Evolutionary conservation across 164 flowering plant species (phyloP).

Genomic region (Vitis vinifera): DNA sequence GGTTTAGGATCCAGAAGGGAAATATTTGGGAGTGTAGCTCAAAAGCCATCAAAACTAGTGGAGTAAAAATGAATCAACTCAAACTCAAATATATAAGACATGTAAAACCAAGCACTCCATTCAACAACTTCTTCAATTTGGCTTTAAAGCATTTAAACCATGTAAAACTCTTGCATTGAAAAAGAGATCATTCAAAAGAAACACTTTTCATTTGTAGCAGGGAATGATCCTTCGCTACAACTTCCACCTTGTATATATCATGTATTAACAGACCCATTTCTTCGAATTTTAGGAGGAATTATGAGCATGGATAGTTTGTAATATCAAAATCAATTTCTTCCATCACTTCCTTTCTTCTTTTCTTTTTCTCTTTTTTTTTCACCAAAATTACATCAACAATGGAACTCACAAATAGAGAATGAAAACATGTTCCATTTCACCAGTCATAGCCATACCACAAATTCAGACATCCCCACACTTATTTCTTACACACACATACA

Average conservation of each 20-base stretch:
- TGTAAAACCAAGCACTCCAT: slow-evolving; percentile 7
- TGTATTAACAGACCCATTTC: not conserved
- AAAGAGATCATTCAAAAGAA: not conserved
- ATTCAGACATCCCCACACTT: too few relatives aligned
- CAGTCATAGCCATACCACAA: too few relatives aligned
- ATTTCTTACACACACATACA: too few relatives aligned
- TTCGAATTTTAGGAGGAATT: not conserved
- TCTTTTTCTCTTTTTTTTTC: too few relatives aligned
- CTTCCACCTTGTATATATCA: not conserved
- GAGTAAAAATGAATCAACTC: slow-evolving; percentile 1
- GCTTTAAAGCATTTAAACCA: slow-evolving; percentile 2
- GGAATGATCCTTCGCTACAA: not conserved
- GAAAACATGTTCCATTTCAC: too few relatives aligned
- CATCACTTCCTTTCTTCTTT: not conserved
- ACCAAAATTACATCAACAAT: too few relatives aligned
- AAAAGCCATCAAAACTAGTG: not conserved
- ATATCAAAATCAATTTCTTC: not conserved
- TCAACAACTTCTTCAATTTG: slow-evolving; percentile 6
- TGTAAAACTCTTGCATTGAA: not conserved
- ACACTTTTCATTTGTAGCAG: not conserved
- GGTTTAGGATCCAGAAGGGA: slow-evolving; percentile 1
- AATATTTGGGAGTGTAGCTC: slow-evolving; percentile 3
- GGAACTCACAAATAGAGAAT: too few relatives aligned
- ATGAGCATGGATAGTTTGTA: not conserved
- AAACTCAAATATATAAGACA: slow-evolving; percentile 4